Evolutionary conservation across 495 filamentous ascomycete genomes (phyloP).

Genomic region (Talaromyces adpressus): DNA sequence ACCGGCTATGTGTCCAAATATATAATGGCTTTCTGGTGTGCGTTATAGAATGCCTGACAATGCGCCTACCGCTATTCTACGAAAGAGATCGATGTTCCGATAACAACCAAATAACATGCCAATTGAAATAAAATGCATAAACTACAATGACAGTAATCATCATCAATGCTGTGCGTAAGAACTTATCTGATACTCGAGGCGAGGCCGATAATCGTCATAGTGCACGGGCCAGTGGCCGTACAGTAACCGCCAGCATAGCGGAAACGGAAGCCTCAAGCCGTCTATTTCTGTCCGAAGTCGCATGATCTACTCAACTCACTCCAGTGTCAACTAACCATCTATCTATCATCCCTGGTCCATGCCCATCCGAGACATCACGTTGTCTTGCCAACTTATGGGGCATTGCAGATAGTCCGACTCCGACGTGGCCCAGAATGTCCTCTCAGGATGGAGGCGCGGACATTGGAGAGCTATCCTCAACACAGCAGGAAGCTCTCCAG

Average conservation of each 20-base stretch:
- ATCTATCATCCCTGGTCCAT: background rate
- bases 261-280: background rate
- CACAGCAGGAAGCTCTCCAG: slow-evolving; percentile 73
- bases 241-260: background rate
- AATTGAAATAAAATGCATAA: background rate
- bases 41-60: too few species aligned
- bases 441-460: slow-evolving; percentile 39
- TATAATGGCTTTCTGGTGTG: too few species aligned
- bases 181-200: background rate
- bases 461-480: slow-evolving; percentile 59
- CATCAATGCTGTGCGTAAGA: background rate
- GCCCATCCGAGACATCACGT: background rate
- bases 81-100: too few species aligned
- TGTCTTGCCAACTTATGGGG: slow-evolving; percentile 1
- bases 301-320: background rate
- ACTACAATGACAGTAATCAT: background rate
- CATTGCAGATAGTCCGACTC: background rate
- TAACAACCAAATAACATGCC: too few species aligned
- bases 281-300: background rate
- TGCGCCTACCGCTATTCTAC: too few species aligned
- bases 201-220: background rate
- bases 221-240: background rate
- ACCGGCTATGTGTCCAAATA: background rate
- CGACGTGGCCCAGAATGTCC: slow-evolving; percentile 27
- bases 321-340: background rate